Conservation (phyloP, 192 early-diverging fungal species). For the Backusella liffmaniae region DNA sequence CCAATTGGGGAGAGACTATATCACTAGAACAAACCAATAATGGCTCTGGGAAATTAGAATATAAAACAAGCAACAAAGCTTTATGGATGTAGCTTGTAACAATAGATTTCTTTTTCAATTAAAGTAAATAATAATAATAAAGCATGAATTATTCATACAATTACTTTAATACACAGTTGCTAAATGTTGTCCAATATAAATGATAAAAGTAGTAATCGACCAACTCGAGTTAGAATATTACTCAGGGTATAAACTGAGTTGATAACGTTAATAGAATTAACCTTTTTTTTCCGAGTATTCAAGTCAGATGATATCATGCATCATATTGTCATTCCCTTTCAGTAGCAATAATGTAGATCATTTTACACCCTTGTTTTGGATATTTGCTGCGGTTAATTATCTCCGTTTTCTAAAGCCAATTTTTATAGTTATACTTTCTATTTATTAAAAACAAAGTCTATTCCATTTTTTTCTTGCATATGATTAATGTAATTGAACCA, state of each 20-base stretch:
- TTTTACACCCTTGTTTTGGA: neutral
- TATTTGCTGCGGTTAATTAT: neutral
- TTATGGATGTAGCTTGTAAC: neutral
- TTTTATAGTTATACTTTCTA: neutral
- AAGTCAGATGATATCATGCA: neutral
- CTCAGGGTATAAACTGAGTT: no score
- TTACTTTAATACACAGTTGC: no score
- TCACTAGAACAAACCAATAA: neutral
- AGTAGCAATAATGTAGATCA: neutral
- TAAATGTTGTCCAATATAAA: no score
- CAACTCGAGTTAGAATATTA: no score
- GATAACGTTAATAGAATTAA: no score
- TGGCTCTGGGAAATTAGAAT: neutral
- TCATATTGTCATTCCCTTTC: no score
- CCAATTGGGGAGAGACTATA: neutral
- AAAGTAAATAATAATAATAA: no score
- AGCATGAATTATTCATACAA: no score
- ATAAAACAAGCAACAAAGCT: neutral
- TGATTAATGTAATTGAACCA: neutral
- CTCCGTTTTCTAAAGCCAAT: neutral
- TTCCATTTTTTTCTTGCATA: neutral
- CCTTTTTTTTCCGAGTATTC: no score
- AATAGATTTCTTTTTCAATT: neutral
- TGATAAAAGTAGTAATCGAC: no score
- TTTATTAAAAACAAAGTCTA: neutral